Conservation (phyloP, 2,329 filamentous ascomycete genomes). For the Dactylonectria macrodidyma region DNA sequence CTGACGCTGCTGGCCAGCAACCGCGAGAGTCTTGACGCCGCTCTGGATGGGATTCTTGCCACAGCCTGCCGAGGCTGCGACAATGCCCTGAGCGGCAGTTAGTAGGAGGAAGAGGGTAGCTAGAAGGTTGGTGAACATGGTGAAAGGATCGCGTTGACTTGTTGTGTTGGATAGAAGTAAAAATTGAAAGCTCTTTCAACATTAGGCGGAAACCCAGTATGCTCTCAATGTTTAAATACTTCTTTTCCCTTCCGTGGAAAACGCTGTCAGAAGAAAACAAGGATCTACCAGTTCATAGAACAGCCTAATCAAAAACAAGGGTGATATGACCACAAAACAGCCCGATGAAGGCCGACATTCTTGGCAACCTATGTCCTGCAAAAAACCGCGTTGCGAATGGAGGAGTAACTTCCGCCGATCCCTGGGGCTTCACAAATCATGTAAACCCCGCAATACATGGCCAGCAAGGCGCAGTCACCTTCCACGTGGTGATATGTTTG, state of each 20-base stretch:
- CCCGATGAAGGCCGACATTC: conserved; percentile 9
- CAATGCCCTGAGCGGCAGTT: conserved; percentile 2
- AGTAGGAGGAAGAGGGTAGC: conserved; percentile 8
- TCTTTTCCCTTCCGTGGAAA: neutral
- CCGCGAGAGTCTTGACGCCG: conserved; percentile 50
- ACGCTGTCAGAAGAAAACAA: neutral
- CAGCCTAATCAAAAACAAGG: conserved; percentile 6
- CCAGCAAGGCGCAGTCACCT: conserved; percentile 4
- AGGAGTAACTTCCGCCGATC: conserved; percentile 4
- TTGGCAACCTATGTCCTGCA: conserved; percentile 3
- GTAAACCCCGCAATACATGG: neutral
- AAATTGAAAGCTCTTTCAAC: neutral
- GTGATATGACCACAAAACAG: neutral
- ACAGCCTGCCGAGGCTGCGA: conserved; percentile 53
- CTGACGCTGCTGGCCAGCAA: conserved; percentile 51
- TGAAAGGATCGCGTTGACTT: conserved; percentile 5
- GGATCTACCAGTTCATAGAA: neutral
- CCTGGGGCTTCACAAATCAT: conserved; percentile 1
- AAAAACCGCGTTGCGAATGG: neutral
- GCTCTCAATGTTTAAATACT: conserved; percentile 7
- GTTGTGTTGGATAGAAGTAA: conserved; percentile 9
- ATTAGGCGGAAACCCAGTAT: neutral
- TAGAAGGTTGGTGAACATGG: conserved; percentile 10
- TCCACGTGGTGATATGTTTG: conserved; percentile 3
- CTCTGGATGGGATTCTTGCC: conserved; percentile 51